phyloP scores from a whole-genome alignment of 768 basidiomycete genomes.

The Hysterangium stoloniferum region DNA sequence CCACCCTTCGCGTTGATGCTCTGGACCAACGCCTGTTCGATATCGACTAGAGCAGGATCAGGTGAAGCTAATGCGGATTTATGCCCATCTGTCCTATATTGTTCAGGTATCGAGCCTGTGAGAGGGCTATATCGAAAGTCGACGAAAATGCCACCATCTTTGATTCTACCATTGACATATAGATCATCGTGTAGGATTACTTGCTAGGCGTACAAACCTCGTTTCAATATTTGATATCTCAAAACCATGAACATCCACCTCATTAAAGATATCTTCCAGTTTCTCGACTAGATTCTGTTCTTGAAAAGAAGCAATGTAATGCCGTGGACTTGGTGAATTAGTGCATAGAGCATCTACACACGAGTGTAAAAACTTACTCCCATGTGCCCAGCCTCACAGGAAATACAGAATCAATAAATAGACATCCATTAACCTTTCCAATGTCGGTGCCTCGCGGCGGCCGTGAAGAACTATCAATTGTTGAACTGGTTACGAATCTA shows the following conservation, averaged over 20 bases:
- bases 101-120: background rate
- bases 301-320: conserved; percentile 53
- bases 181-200: too few species aligned
- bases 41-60: conserved; percentile 34
- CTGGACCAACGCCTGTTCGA: conserved; percentile 42
- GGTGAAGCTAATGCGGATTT: conserved; percentile 17
- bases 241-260: conserved; percentile 50
- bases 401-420: conserved; percentile 75
- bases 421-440: conserved; percentile 35
- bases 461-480: too few species aligned
- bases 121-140: conserved; percentile 47
- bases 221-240: conserved; percentile 53
- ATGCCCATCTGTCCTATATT: background rate
- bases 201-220: conserved; percentile 11
- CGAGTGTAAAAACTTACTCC: conserved; percentile 46
- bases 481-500: too few species aligned
- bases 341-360: conserved; percentile 9
- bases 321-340: conserved; percentile 41
- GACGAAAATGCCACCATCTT: conserved; percentile 86
- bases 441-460: too few species aligned
- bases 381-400: conserved; percentile 61
- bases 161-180: conserved; percentile 32
- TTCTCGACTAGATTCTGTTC: conserved; percentile 47
- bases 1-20: conserved; percentile 43
- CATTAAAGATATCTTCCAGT: conserved; percentile 41